Conservation (phyloP, 345 rosid genomes). For the Reutealis trisperma region DNA sequence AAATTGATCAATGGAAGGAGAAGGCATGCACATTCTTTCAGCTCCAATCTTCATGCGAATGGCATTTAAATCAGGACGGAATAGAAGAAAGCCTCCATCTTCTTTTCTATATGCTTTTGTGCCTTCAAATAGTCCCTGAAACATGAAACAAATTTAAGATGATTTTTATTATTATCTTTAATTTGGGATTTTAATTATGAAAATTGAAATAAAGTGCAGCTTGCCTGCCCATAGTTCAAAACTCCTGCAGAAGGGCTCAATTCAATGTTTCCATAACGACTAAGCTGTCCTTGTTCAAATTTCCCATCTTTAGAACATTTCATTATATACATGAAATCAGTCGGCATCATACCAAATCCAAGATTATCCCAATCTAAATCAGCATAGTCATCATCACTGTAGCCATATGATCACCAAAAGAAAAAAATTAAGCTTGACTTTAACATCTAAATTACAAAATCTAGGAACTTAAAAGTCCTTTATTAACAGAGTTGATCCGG, state of each 20-base stretch:
- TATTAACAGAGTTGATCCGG: too few relatives aligned
- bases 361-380: constrained; percentile 85
- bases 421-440: too few relatives aligned
- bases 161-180: too few relatives aligned
- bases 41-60: constrained; percentile 68
- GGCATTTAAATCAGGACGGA: constrained; percentile 77
- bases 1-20: constrained; percentile 71
- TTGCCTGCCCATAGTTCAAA: constrained; percentile 91
- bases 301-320: constrained; percentile 47
- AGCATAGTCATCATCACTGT: constrained; percentile 56
- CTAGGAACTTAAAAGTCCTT: too few relatives aligned
- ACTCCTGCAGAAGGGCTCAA: constrained; percentile 83
- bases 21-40: constrained; percentile 86
- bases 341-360: constrained; percentile 62
- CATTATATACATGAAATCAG: constrained; percentile 77
- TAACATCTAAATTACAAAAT: too few relatives aligned
- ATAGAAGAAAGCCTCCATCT: constrained; percentile 61
- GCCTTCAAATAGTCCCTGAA: constrained; percentile 80
- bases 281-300: constrained; percentile 54
- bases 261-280: constrained; percentile 55
- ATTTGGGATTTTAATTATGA: too few relatives aligned
- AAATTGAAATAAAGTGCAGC: neutral
- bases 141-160: too few relatives aligned
- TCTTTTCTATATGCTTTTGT: constrained; percentile 74
- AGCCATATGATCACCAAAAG: too few relatives aligned